A percentile compares a stretch with the other conserved stretches of the same genome.
Conservation (phyloP, 2,329 filamentous ascomycete genomes). For the Fusarium sp. region DNA sequence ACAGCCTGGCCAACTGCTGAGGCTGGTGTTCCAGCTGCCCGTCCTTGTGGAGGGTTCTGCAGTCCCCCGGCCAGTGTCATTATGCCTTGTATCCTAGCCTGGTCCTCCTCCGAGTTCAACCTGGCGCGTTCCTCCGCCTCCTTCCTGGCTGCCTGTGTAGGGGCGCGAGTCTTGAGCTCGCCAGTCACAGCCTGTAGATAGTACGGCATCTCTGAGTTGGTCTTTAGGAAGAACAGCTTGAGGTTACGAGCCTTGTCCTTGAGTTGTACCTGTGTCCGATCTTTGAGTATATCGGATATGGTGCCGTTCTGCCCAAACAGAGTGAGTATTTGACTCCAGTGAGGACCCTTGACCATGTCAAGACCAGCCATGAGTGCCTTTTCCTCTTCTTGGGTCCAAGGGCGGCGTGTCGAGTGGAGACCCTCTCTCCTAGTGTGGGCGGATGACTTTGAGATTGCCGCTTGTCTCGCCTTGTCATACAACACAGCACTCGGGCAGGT, state of each 20-base stretch:
- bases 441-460: conserved; percentile 67
- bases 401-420: conserved; percentile 74
- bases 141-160: conserved; percentile 77
- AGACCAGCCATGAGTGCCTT: conserved; percentile 90
- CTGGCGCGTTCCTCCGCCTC: conserved; percentile 74
- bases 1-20: conserved; percentile 45
- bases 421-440: conserved; percentile 68
- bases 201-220: conserved; percentile 88
- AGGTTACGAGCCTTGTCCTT: conserved; percentile 93
- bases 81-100: conserved; percentile 70
- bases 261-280: conserved; percentile 89
- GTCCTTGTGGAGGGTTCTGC: conserved; percentile 55
- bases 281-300: conserved; percentile 85
- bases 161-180: conserved; percentile 87
- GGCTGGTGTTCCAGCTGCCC: conserved; percentile 40
- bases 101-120: conserved; percentile 69
- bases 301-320: conserved; percentile 85
- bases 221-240: conserved; percentile 93
- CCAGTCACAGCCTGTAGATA: conserved; percentile 90
- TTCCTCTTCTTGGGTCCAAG: conserved; percentile 91
- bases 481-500: conserved; percentile 65
- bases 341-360: conserved; percentile 88
- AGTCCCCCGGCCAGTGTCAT: conserved; percentile 66
- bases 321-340: conserved; percentile 92
- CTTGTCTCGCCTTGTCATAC: conserved; percentile 70